A percentile compares a stretch with the other conserved stretches of the same genome.
phyloP scores from a whole-genome alignment of 306 rosid species.

The Malus sieversii region DNA sequence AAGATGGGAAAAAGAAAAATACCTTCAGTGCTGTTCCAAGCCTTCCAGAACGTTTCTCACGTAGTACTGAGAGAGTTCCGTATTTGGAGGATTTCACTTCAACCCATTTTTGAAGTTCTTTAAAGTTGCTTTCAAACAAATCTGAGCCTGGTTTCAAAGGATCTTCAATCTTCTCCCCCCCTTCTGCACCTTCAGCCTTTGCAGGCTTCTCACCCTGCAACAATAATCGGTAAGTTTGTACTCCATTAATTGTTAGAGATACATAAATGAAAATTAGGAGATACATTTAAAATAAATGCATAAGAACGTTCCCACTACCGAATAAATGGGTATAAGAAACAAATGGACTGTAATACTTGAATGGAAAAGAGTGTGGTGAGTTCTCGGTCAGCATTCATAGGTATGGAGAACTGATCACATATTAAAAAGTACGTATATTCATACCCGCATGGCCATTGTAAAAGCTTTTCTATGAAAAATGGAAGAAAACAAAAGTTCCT shows the following conservation, averaged over 20 bases:
- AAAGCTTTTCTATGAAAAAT: neutral
- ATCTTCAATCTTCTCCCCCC: constrained; percentile 30
- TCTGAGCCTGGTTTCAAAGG: neutral
- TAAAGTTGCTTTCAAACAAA: constrained; percentile 67
- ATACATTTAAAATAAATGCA: neutral
- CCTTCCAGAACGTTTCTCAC: constrained; percentile 67
- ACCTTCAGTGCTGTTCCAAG: constrained; percentile 92
- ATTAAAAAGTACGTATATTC: neutral
- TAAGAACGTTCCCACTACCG: neutral
- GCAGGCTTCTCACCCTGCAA: constrained; percentile 38
- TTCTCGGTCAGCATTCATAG: neutral
- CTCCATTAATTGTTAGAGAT: neutral
- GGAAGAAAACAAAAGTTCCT: neutral
- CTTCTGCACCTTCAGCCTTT: constrained; percentile 31
- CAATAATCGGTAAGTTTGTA: neutral
- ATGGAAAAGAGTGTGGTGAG: neutral
- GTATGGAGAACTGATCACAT: neutral
- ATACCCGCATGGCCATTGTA: neutral
- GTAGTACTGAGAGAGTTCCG: constrained; percentile 64
- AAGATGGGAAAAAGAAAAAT: neutral
- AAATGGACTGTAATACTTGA: neutral
- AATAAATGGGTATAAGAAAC: neutral
- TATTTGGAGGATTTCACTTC: constrained; percentile 66
- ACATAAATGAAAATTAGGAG: neutral
- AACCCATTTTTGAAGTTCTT: constrained; percentile 84